phyloP scores from a whole-genome alignment of 2,329 filamentous ascomycete species.

The Aspergillus alliaceus region DNA sequence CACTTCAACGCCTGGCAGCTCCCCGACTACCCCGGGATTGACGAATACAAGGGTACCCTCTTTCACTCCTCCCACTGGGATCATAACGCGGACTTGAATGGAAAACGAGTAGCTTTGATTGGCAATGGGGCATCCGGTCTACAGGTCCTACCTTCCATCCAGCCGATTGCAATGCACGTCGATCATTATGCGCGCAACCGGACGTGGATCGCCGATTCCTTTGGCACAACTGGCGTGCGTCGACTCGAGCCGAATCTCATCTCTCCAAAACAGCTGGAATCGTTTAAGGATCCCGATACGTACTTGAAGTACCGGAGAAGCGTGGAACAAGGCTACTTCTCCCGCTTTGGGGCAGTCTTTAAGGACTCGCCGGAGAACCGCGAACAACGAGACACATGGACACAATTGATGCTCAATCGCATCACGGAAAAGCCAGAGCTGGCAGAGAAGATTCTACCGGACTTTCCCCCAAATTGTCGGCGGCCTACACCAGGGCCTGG shows the following conservation, averaged over 20 bases:
- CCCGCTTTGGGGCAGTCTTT: slow-evolving; percentile 56
- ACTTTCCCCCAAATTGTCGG: slow-evolving; percentile 65
- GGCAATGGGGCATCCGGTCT: slow-evolving; percentile 65
- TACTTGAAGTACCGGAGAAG: slow-evolving; percentile 62
- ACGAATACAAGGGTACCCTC: slow-evolving; percentile 55
- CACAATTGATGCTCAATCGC: slow-evolving; percentile 55
- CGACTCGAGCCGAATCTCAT: slow-evolving; percentile 59
- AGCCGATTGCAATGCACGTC: slow-evolving; percentile 46
- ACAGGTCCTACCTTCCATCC: slow-evolving; percentile 48
- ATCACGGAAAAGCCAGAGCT: slow-evolving; percentile 58
- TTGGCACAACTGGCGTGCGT: slow-evolving; percentile 55
- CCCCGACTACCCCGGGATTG: slow-evolving; percentile 60
- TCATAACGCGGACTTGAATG: slow-evolving; percentile 50
- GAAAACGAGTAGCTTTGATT: slow-evolving; percentile 56
- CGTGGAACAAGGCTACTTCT: slow-evolving; percentile 63
- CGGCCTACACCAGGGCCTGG: slow-evolving; percentile 66
- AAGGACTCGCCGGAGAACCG: slow-evolving; percentile 53
- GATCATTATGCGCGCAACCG: slow-evolving; percentile 66
- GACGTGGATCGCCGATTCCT: slow-evolving; percentile 68
- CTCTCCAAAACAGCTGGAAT: slow-evolving; percentile 53
- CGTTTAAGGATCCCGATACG: slow-evolving; percentile 59
- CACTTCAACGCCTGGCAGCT: slow-evolving; percentile 66
- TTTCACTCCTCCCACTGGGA: slow-evolving; percentile 65
- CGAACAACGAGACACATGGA: slow-evolving; percentile 50
- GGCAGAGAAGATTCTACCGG: slow-evolving; percentile 57